Evolutionary conservation across 1,284 basidiomycete species (phyloP), one percentile per base, ranked within the genome.

Genomic region (Malassezia nana): DNA sequence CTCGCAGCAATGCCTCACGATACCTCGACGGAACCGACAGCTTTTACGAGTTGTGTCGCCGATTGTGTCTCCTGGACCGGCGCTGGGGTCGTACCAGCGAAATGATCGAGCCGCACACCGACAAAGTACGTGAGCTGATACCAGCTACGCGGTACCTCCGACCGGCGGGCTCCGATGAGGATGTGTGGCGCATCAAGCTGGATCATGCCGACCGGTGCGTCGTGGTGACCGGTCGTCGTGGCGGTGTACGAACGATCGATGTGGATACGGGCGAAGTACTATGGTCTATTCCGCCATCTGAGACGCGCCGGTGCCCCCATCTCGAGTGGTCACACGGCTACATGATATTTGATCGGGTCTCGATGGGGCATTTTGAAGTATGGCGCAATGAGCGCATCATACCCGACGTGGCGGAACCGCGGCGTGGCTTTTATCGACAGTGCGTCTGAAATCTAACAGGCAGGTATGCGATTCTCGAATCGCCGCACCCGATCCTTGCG

Each of bases 181-280:
- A 56, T 8, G 59, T 59, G 6, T 69, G 67, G 67, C 55, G 67
- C 8, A 62, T 65, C 49, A 64, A 66, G 58, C 47, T 69, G 10
- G 67, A 67, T 25, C 66, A 64, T 0, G 53, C 54, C n/a, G 67
- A 64, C 24, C 42, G 47, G 4, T 64, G 62, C 25, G 33, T 65
- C 43, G 62, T 69, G 29, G 42, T 52, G 28, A 63, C 65, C 4
- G 52, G 57, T 4, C 44, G 16, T 13, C 20, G 13, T 12, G 59
- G 57, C 13, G 54, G 53, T 25, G 41, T 62, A 18, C 42, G 55
- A 22, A 45, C 56, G 12, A 9, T 53, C 18, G 57, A 66, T 39
- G 53, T 53, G 13, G 22, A 39, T 24, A 59, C 55, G 10, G 52
- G 55, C 28, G 43, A 52, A 15, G 39, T 62, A 5, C 53, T 69